Conservation (phyloP, 2,329 filamentous ascomycete species). For the Ploettnerulaceae sp. region DNA sequence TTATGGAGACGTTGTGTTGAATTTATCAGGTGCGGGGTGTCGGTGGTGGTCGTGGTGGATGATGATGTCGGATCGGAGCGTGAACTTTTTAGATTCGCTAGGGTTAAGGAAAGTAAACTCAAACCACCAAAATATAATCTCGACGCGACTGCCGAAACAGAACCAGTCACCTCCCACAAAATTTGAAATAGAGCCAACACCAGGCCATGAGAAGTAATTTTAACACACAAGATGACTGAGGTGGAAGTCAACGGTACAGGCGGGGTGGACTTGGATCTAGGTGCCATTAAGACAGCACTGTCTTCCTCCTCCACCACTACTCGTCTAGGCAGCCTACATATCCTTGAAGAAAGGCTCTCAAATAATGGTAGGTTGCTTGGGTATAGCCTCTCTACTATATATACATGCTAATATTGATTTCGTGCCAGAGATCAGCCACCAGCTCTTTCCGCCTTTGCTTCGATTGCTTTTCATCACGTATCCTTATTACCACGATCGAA, state of each 20-base stretch:
- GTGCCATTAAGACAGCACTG: conserved; percentile 46
- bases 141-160: not conserved
- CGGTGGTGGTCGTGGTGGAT: not conserved
- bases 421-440: conserved; percentile 34
- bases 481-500: conserved; percentile 77
- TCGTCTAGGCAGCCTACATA: conserved; percentile 50
- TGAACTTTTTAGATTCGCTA: conserved; percentile 5
- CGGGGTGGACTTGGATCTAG: conserved; percentile 50
- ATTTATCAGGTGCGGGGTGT: conserved; percentile 13
- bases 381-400: not conserved
- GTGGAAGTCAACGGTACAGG: conserved; percentile 40
- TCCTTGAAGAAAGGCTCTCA: conserved; percentile 52
- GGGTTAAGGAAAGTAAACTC: not conserved
- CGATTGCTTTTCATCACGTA: conserved; percentile 82
- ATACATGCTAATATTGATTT: not conserved
- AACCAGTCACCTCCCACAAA: not conserved
- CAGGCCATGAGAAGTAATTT: conserved; percentile 31
- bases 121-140: conserved; percentile 1
- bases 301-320: conserved; percentile 57
- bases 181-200: not conserved
- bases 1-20: not conserved
- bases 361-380: conserved; percentile 45
- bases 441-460: conserved; percentile 51
- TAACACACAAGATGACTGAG: conserved; percentile 46
- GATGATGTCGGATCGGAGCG: not conserved